Percentiles rank a stretch among this genome's conserved stretches.
Conservation (phyloP, 805 yeast genomes). For the Metschnikowia santaceciliae region DNA sequence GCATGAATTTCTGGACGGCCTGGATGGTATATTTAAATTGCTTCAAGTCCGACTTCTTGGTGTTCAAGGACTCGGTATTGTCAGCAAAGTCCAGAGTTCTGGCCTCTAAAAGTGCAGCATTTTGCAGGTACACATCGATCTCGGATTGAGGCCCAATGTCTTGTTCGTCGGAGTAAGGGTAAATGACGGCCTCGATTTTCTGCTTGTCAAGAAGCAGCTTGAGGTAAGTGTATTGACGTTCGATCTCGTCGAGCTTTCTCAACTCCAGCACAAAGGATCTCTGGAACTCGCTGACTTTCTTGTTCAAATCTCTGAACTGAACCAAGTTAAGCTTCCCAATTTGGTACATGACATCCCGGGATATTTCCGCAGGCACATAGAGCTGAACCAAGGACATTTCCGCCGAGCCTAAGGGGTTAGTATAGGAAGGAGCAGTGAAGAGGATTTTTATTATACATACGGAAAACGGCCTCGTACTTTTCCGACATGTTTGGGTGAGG, state of each 20-base stretch:
- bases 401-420: slow-evolving; percentile 66
- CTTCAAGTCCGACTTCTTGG: slow-evolving; percentile 58
- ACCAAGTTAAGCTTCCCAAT: slow-evolving; percentile 83
- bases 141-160: slow-evolving; percentile 46
- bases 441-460: slow-evolving; percentile 25
- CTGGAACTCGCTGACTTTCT: slow-evolving; percentile 78
- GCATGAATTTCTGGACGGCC: slow-evolving; percentile 35
- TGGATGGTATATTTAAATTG: slow-evolving; percentile 59
- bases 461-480: slow-evolving; percentile 46
- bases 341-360: slow-evolving; percentile 80
- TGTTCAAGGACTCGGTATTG: slow-evolving; percentile 60
- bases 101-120: slow-evolving; percentile 65
- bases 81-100: slow-evolving; percentile 68
- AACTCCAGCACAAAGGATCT: slow-evolving; percentile 87
- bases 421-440: slow-evolving; percentile 1
- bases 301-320: slow-evolving; percentile 82
- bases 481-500: slow-evolving; percentile 12
- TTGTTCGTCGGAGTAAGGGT: slow-evolving; percentile 29
- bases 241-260: slow-evolving; percentile 77
- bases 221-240: slow-evolving; percentile 61
- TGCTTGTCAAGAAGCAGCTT: slow-evolving; percentile 49
- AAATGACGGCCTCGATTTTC: slow-evolving; percentile 35
- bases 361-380: slow-evolving; percentile 84
- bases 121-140: slow-evolving; percentile 66
- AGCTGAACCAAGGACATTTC: slow-evolving; percentile 93